Evolutionary conservation across 805 yeast genomes (phyloP).

Genomic region (Lachancea kluyveri): DNA sequence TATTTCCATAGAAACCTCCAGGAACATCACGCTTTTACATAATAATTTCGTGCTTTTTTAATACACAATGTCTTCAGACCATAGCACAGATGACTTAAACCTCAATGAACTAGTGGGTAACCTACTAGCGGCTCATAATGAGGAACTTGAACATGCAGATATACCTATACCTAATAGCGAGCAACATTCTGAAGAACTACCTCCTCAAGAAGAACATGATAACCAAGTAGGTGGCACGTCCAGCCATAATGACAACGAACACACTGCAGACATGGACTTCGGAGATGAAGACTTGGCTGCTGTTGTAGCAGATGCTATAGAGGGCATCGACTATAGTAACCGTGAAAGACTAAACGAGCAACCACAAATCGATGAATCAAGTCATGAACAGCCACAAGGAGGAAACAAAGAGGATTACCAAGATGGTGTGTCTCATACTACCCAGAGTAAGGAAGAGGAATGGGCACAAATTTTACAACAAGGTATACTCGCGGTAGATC

Average conservation of each 20-base stretch:
- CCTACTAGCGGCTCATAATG: constrained; percentile 24
- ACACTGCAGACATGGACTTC: constrained; percentile 1
- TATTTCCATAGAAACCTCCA: too few species aligned
- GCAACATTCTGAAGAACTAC: constrained; percentile 2
- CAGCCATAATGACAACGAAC: too few species aligned
- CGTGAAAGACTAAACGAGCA: constrained; percentile 1
- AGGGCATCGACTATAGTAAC: constrained; percentile 15
- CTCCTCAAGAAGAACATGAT: constrained; percentile 2
- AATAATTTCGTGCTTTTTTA: too few species aligned
- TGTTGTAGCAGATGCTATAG: constrained; percentile 36
- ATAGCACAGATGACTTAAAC: constrained; percentile 24
- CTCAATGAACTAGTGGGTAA: constrained; percentile 30
- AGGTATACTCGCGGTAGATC: constrained; percentile 17
- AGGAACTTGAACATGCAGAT: constrained; percentile 3
- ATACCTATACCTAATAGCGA: background rate
- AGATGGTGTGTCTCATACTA: constrained; percentile 7
- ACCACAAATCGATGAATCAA: constrained; percentile 3
- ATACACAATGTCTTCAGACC: constrained; percentile 26
- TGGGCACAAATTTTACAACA: constrained; percentile 30
- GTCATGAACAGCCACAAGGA: constrained; percentile 3
- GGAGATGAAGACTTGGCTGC: constrained; percentile 33
- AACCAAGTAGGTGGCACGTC: too few species aligned
- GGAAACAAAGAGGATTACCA: constrained; percentile 2
- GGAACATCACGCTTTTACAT: too few species aligned
- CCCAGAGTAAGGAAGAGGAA: constrained; percentile 17